These are phyloP conservation scores for Russula griseocarnosa DNA, from an alignment of 768 basidiomycete species.

Conservation along the genomic window DNA sequence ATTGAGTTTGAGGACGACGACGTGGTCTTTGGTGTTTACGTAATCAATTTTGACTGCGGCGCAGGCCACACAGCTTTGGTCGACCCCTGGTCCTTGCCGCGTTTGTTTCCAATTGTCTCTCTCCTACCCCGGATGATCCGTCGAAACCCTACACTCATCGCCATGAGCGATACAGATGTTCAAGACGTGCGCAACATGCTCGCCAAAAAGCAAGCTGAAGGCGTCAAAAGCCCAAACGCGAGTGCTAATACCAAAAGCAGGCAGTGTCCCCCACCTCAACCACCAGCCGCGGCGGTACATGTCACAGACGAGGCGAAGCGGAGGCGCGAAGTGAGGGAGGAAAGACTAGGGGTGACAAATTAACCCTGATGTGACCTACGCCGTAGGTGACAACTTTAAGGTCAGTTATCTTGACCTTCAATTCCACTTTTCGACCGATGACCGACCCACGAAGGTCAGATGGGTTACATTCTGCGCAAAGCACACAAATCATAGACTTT, in stretches of 20 bases:
- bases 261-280: slow-evolving; percentile 10
- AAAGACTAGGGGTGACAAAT: slow-evolving; percentile 34
- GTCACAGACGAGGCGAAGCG: slow-evolving; percentile 36
- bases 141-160: slow-evolving; percentile 69
- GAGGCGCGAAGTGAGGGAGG: slow-evolving; percentile 37
- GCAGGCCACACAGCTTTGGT: slow-evolving; percentile 9
- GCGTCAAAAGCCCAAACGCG: slow-evolving; percentile 8
- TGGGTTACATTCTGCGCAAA: too few relatives aligned
- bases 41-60: slow-evolving; percentile 18
- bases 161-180: slow-evolving; percentile 71
- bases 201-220: slow-evolving; percentile 35
- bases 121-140: slow-evolving; percentile 55
- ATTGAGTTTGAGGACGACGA: not conserved
- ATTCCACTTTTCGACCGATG: not conserved
- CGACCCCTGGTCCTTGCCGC: not conserved
- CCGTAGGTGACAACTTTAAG: not conserved
- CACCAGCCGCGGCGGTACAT: slow-evolving; percentile 13
- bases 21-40: not conserved
- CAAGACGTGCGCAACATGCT: slow-evolving; percentile 69
- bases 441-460: not conserved
- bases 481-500: not conserved
- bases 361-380: not conserved
- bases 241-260: slow-evolving; percentile 20
- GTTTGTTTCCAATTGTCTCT: not conserved
- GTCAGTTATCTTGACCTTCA: not conserved